Evolutionary conservation across 768 basidiomycete species (phyloP), one percentile per base, ranked within the genome.

Genomic region (Hebeloma cylindrosporum): DNA sequence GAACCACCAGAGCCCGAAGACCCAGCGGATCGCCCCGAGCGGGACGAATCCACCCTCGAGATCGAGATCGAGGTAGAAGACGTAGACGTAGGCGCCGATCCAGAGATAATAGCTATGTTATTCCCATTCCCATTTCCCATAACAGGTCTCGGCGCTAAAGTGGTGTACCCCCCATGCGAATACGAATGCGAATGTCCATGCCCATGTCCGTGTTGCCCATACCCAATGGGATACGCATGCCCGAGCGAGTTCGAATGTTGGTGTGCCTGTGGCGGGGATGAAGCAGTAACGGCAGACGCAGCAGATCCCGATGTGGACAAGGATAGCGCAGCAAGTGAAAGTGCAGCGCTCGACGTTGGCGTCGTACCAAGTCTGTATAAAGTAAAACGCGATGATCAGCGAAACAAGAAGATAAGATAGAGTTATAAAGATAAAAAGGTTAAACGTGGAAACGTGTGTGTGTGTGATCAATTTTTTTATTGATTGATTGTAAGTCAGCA

Each of bases 311-410:
- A 72, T 27, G 71, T 63, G 6, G 73, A 74, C 8, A 78, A 56
- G 1, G 73, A 71, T 5, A 78, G 58, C 3, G 71, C 64, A 11
- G 74, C 71, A 11, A 75, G 58, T n/a, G 74, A 74, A n/a, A 74
- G 64, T 5, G 69, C 67, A 5, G 65, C 64, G 9, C 65, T 50
- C 35, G 64, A 55, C 7, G 66, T 57, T 39, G 67, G n/a, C n/a
- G n/a, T n/a, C n/a, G n/a, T n/a, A n/a, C n/a, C n/a, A n/a, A n/a
- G n/a, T n/a, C n/a, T n/a, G n/a, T n/a, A n/a, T n/a, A n/a, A n/a
- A n/a, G n/a, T n/a, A n/a, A n/a, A n/a, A n/a, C n/a, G n/a, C n/a
- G n/a, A n/a, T n/a, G n/a, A n/a, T n/a, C n/a, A n/a, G n/a, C n/a
- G n/a, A n/a, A n/a, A n/a, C n/a, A n/a, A n/a, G n/a, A n/a, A n/a